These are phyloP conservation scores for Stephanodiscus minutulus DNA, from an alignment of 108 stramenopile species.

Conservation along the genomic window DNA sequence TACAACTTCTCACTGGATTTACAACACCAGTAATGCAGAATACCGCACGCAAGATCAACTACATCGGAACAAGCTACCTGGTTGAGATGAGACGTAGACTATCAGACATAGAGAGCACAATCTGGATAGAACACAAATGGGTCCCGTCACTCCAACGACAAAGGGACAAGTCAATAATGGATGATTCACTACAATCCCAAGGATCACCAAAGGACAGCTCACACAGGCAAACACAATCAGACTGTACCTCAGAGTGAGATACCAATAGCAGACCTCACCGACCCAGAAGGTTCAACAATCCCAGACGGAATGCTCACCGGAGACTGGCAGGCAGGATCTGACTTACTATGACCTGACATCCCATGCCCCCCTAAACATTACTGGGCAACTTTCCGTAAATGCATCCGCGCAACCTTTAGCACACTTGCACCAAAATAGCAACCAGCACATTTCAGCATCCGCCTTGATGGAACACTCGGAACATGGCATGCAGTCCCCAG, in stretches of 20 bases:
- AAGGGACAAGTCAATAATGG: too few relatives aligned
- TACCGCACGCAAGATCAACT: not conserved
- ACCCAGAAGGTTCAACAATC: not conserved
- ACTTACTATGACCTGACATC: not conserved
- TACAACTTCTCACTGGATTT: conserved; percentile 2
- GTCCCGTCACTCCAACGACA: not conserved
- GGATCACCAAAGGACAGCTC: too few relatives aligned
- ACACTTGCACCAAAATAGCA: not conserved
- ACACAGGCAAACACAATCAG: too few relatives aligned
- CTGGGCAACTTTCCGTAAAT: not conserved
- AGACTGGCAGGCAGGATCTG: conserved; percentile 4
- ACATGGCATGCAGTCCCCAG: not conserved
- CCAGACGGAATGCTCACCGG: conserved; percentile 5
- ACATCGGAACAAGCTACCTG: not conserved
- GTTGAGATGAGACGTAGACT: not conserved
- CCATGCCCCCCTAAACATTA: not conserved
- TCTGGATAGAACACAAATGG: not conserved
- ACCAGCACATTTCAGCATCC: not conserved
- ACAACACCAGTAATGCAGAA: not conserved
- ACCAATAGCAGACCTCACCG: too few relatives aligned
- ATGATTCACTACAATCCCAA: too few relatives aligned
- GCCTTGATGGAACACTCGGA: not conserved
- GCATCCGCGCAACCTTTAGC: not conserved
- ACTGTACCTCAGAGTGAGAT: too few relatives aligned
- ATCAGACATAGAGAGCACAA: not conserved